Conservation (phyloP, 305 asterid genomes). For the Caryopteris hybrid region DNA sequence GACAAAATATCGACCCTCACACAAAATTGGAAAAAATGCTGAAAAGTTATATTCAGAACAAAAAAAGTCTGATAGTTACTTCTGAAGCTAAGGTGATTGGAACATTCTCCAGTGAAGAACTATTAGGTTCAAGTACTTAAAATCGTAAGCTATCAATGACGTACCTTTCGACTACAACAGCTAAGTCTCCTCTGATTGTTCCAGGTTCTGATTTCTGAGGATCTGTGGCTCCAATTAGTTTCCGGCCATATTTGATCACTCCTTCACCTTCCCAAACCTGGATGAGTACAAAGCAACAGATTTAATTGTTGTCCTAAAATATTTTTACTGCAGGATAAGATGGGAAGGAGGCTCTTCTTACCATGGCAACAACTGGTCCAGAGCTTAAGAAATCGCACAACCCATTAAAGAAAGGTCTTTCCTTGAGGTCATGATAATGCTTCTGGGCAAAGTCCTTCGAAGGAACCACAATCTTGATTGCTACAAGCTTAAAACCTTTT, state of each 20-base stretch:
- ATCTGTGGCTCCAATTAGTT: constrained; percentile 96
- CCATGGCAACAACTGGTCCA: constrained; percentile 98
- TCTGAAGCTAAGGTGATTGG: no score
- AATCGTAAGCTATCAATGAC: no score
- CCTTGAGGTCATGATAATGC: constrained; percentile 91
- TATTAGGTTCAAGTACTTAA: no score
- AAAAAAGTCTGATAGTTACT: no score
- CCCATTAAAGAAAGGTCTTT: constrained; percentile 88
- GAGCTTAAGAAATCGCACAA: constrained; percentile 96
- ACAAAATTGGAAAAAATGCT: no score
- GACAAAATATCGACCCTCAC: background rate
- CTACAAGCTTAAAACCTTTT: constrained; percentile 92
- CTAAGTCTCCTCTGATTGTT: constrained; percentile 95
- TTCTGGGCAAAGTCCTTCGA: constrained; percentile 80
- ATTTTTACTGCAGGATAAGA: no score
- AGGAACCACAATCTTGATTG: constrained; percentile 73
- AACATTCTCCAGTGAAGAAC: no score
- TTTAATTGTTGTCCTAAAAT: background rate
- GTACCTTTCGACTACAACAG: constrained; percentile 92
- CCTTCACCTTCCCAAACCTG: constrained; percentile 99
- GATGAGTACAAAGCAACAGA: constrained; percentile 3
- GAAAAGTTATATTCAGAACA: no score
- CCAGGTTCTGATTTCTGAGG: constrained; percentile 99
- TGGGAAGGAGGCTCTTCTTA: constrained; percentile 26
- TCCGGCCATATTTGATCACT: constrained; percentile 85